Base-by-base conservation (phyloP, 257 asterid genomes). In the Solanum bukasovii region DNA sequence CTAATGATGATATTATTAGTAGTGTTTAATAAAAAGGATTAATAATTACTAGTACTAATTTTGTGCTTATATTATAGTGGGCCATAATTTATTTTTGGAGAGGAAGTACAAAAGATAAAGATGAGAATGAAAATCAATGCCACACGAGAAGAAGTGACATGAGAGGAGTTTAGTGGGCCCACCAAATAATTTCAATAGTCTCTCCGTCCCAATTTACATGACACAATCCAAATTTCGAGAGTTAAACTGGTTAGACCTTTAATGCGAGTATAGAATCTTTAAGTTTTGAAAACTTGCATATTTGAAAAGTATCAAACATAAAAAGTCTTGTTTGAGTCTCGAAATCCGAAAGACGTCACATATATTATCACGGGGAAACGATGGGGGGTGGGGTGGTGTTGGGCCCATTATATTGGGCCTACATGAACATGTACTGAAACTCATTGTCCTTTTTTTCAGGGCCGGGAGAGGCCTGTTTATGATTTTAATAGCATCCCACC, bases 91-190 rank as follows among this genome's bases (percentile, higher is more conserved):
- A 25, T 34, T 72, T 72, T 73, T 34, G 16, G 52, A 12, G 44
- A 29, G 33, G 77, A 88, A 90, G 91, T 90, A 88, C 90, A 90
- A 44, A 87, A 90, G 49, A 42, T 72, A 73, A 83, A 86, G 84
- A 89, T 89, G 89, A 92, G 90, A 91, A 87, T 87, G 88, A 91
- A 91, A 87, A 91, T 87, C 87, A 89, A 89, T 68, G 90, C 79
- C 92, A 88, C 88, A 86, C 89, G 90, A 85, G 89, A 86, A 88
- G 77, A 79, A 18, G 59, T 85, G 83, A 78, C 61, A 44, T 16
- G 83, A 88, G 87, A 87, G 75, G 75, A 87, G 89, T 72, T 84
- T n/a, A 13, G 23, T n/a, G 70, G 82, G 68, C 88, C 91, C 42
- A 77, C 78, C 40, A 89, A 73, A 84, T 89, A 44, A 61, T 87